These are phyloP conservation scores for Apiospora saccharicola DNA, from an alignment of 2,329 filamentous ascomycete species.

Conservation along the genomic window DNA sequence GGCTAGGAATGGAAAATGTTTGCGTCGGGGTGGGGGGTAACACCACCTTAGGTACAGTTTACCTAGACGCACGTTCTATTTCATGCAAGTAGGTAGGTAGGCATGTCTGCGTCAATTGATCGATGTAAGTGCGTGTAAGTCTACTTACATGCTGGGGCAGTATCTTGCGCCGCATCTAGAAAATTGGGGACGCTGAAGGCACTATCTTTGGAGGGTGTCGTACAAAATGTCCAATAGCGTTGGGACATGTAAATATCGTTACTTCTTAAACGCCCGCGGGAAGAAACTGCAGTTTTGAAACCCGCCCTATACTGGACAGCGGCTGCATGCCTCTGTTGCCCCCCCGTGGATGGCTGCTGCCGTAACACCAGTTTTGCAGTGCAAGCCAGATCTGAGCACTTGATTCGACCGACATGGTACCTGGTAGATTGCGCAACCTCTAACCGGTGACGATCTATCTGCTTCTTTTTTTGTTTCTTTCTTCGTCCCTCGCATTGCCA, in stretches of 20 bases:
- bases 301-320: conserved; percentile 9
- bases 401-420: conserved; percentile 5
- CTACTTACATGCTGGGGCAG: not conserved
- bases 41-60: not conserved
- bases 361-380: not conserved
- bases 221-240: not conserved
- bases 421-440: conserved; percentile 17
- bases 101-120: not conserved
- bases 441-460: not conserved
- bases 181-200: not conserved
- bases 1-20: not conserved
- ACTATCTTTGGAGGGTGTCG: not conserved
- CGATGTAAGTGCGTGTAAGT: not conserved
- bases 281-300: not conserved
- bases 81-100: not conserved
- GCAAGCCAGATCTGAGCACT: conserved; percentile 9
- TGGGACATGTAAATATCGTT: not conserved
- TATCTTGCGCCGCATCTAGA: not conserved
- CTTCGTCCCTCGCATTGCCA: conserved; percentile 16
- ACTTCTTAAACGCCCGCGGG: conserved; percentile 15
- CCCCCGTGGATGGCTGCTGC: not conserved
- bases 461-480: not conserved
- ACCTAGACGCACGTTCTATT: not conserved
- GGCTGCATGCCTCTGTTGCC: not conserved
- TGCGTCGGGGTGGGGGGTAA: not conserved